phyloP scores from a whole-genome alignment of 306 rosid species.

The Prunus salicina region DNA sequence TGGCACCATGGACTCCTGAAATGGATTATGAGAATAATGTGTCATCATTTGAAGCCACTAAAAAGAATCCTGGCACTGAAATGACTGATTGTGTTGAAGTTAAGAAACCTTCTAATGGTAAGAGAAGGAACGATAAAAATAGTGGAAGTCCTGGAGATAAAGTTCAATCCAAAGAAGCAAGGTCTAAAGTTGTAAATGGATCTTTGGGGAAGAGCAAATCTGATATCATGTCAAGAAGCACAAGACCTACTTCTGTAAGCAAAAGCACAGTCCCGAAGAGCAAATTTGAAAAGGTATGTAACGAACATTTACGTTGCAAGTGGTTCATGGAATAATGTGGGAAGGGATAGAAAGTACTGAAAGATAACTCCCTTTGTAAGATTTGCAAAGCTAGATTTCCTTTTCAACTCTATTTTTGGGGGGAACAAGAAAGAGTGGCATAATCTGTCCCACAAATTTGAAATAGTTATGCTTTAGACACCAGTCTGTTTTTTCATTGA shows the following conservation, averaged over 20 bases:
- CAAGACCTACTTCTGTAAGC: conserved; percentile 54
- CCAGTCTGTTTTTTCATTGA: not conserved
- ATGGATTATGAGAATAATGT: conserved; percentile 68
- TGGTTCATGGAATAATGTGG: not conserved
- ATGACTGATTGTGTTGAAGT: conserved; percentile 24
- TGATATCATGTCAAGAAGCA: conserved; percentile 52
- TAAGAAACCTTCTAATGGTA: conserved; percentile 25
- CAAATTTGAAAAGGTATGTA: conserved; percentile 65
- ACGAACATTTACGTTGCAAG: conserved; percentile 9
- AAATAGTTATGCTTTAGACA: not conserved
- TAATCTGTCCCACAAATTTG: not conserved
- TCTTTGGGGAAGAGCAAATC: conserved; percentile 54
- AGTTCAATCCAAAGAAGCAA: conserved; percentile 54
- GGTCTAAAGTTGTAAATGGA: conserved; percentile 55
- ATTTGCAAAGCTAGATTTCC: no score
- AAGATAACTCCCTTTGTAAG: no score
- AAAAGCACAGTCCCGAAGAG: conserved; percentile 47
- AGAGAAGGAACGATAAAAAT: conserved; percentile 31
- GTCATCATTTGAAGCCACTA: conserved; percentile 39
- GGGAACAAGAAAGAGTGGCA: not conserved
- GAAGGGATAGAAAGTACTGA: not conserved
- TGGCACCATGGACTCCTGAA: conserved; percentile 72
- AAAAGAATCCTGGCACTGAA: conserved; percentile 35
- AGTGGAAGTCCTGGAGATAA: conserved; percentile 44
- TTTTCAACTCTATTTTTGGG: no score